Evolutionary conservation across 208 protist genomes (phyloP).

Genomic region (Acanthamoeba triangularis): DNA sequence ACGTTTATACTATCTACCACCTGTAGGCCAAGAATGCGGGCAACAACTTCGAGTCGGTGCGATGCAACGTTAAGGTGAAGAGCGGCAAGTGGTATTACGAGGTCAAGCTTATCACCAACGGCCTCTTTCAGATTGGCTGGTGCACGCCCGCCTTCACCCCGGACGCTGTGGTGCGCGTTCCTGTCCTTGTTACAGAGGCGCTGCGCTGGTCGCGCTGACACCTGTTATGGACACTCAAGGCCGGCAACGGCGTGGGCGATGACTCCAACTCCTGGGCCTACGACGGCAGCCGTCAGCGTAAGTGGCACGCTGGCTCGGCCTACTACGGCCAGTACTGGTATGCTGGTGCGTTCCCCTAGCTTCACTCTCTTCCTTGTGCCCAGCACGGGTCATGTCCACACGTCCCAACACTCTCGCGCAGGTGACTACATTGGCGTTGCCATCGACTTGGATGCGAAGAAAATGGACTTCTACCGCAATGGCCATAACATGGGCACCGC

Average conservation of each 20-base stretch:
- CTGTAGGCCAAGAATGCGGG: constrained; percentile 32
- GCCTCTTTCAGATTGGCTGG: constrained; percentile 60
- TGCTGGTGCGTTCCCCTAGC: not conserved
- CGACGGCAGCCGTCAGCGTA: constrained; percentile 51
- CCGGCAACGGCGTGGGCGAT: constrained; percentile 55
- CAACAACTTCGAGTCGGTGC: constrained; percentile 40
- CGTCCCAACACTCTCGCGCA: not conserved
- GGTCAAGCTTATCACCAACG: constrained; percentile 33
- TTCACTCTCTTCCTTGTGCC: not conserved
- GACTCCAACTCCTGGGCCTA: constrained; percentile 57
- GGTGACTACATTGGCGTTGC: constrained; percentile 45
- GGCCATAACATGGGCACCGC: constrained; percentile 18
- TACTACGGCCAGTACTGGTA: constrained; percentile 74
- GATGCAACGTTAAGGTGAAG: not conserved
- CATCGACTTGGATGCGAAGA: constrained; percentile 48
- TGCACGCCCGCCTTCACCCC: constrained; percentile 22
- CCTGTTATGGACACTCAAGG: not conserved
- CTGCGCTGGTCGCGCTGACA: too few species aligned
- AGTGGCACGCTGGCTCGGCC: constrained; percentile 47
- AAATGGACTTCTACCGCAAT: constrained; percentile 60
- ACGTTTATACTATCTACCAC: not conserved
- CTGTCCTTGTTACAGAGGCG: not conserved
- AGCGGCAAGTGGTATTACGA: constrained; percentile 70
- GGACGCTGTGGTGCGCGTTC: not conserved
- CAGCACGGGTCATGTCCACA: not conserved